A percentile compares a stretch with the other conserved stretches of the same genome.
Evolutionary conservation across 2,329 filamentous ascomycete species (phyloP).

Genomic region (Xylaria sp.): DNA sequence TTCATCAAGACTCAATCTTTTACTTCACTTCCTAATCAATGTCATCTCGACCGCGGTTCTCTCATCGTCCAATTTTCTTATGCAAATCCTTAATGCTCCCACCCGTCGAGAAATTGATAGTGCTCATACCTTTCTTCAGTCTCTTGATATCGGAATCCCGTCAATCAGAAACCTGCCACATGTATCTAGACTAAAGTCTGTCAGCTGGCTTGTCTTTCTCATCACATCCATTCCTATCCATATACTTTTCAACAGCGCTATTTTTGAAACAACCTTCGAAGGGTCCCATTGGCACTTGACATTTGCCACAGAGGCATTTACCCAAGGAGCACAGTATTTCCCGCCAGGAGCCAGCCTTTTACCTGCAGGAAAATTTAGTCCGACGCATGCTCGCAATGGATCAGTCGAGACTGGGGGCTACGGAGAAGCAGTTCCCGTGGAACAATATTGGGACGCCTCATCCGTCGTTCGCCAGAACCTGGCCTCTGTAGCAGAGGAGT

Average conservation of each 20-base stretch:
- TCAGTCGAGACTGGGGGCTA: too few species aligned
- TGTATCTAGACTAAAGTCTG: neutral
- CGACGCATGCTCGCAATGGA: too few species aligned
- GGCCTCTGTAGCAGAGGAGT: neutral
- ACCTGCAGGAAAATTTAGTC: neutral
- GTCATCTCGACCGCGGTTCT: neutral
- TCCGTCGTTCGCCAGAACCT: neutral
- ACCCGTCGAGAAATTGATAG: constrained; percentile 58
- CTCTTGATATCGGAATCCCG: constrained; percentile 11
- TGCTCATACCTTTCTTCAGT: constrained; percentile 51
- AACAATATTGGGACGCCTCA: neutral
- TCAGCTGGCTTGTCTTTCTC: constrained; percentile 1
- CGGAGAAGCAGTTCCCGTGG: neutral
- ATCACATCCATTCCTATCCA: constrained; percentile 17
- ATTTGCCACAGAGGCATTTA: constrained; percentile 4
- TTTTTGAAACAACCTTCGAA: neutral
- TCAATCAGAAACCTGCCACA: neutral
- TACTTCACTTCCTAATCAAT: constrained; percentile 11
- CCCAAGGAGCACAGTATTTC: neutral
- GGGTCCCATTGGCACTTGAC: constrained; percentile 1
- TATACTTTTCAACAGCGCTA: constrained; percentile 5
- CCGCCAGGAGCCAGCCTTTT: constrained; percentile 18
- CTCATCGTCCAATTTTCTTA: neutral
- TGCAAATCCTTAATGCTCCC: constrained; percentile 57
- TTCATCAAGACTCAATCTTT: neutral